Percentiles rank a stretch among this genome's conserved stretches.
Evolutionary conservation across 2,329 filamentous ascomycete species (phyloP).

Genomic region (Capronia americana): DNA sequence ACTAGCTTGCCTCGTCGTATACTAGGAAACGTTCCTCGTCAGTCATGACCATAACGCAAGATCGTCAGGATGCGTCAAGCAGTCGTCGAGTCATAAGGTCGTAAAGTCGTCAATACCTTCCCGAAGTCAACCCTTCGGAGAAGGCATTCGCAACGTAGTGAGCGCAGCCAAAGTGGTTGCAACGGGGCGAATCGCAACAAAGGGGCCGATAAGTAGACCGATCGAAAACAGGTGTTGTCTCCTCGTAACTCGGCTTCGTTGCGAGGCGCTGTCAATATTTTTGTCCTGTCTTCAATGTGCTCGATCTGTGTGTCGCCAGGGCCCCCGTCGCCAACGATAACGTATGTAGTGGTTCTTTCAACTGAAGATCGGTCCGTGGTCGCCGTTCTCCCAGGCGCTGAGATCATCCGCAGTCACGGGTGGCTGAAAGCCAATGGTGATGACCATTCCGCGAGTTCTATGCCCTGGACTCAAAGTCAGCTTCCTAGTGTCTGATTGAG

Average conservation of each 20-base stretch:
- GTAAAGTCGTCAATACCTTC: not conserved
- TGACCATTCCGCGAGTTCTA: conserved; percentile 15
- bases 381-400: conserved; percentile 17
- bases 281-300: not conserved
- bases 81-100: not conserved
- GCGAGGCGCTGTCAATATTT: not conserved
- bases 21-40: not conserved
- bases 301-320: not conserved
- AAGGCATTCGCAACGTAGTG: not conserved
- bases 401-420: not conserved
- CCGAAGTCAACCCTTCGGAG: not conserved
- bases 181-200: not conserved
- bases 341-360: not conserved
- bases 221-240: not conserved
- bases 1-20: not conserved
- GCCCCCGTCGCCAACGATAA: not conserved
- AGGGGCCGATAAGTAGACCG: not conserved
- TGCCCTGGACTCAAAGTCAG: conserved; percentile 5
- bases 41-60: not conserved
- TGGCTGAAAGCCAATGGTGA: conserved; percentile 26
- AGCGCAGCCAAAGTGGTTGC: not conserved
- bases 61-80: not conserved
- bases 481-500: not conserved
- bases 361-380: conserved; percentile 20
- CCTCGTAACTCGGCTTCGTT: too few relatives aligned